Base-by-base conservation (phyloP, 805 yeast genomes). In the Teunomyces cretensis region DNA sequence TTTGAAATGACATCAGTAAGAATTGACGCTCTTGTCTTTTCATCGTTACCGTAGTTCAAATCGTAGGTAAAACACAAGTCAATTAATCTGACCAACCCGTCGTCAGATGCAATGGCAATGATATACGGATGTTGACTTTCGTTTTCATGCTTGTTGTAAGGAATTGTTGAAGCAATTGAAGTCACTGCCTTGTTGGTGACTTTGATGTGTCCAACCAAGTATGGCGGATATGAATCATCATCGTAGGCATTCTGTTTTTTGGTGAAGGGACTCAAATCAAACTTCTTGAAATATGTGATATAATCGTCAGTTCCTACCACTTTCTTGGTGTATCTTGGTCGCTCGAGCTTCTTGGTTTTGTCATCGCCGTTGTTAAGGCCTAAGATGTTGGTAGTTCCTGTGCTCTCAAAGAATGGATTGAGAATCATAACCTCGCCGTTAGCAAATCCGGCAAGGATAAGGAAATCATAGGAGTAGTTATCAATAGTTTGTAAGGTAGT, bases 131-230 rank as follows among this genome's bases (percentile, higher is more conserved):
- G 70, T 44, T 16, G 28, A n/a, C 30, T 14, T 6, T 28, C 39
- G 5, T 17, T 17, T 7, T 45, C 45, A 6, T 28, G 31, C 19
- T 33, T 38, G 22, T 42, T 49, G 36, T 57, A 52, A 1, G 65
- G 56, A 9, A 65, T 45, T 0, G 74, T 67, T 9, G 72, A 64
- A 3, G 67, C 55, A 9, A 72, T 66, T 24, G 68, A 52, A 0
- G 88, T 83, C 26, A 86, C 71, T 2, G 88, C 79, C 48, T 74
- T 74, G 45, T 76, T 74, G 11, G 84, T 72, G n/a, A 86, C 50
- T 47, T 81, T 81, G 64, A 81, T 81, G 51, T 83, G 87, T 0
- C 85, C 83, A 16, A 83, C 62, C 16, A 49, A 38, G 42, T 49
- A 45, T n/a, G 41, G 35, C 5, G 53, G 50, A 19, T 45, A 46